phyloP scores from a whole-genome alignment of 768 basidiomycete genomes.

The Stropharia rugosoannulata region DNA sequence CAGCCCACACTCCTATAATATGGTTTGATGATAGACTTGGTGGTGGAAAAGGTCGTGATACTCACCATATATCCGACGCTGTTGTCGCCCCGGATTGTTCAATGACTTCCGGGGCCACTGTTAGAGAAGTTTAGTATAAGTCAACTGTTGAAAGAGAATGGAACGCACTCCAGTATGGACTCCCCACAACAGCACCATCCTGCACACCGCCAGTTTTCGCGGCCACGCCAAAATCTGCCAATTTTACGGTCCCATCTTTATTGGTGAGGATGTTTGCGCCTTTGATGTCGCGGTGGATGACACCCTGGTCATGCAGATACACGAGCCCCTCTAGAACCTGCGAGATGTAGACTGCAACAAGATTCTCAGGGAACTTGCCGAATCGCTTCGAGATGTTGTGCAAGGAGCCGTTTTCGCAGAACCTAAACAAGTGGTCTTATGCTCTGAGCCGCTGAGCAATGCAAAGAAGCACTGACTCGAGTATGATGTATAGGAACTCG shows the following conservation, averaged over 20 bases:
- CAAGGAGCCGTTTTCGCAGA: slow-evolving; percentile 97
- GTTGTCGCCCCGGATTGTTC: slow-evolving; percentile 98
- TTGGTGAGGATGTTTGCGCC: slow-evolving; percentile 98
- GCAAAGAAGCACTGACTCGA: slow-evolving; percentile 61
- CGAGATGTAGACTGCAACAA: slow-evolving; percentile 95
- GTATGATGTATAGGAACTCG: slow-evolving; percentile 93
- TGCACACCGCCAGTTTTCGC: slow-evolving; percentile 71
- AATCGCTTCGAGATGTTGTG: slow-evolving; percentile 96
- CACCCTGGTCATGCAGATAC: slow-evolving; percentile 98
- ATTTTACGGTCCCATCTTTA: slow-evolving; percentile 96
- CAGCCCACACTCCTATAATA: slow-evolving; percentile 82
- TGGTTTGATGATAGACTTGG: slow-evolving; percentile 2
- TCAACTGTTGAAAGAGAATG: not conserved
- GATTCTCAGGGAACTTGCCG: slow-evolving; percentile 96
- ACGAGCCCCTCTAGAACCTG: slow-evolving; percentile 95
- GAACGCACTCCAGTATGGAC: slow-evolving; percentile 94
- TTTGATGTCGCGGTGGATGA: slow-evolving; percentile 99
- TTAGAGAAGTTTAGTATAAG: slow-evolving; percentile 4
- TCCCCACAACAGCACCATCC: slow-evolving; percentile 93
- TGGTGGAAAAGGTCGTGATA: not conserved
- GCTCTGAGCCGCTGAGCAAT: not conserved
- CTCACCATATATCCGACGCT: slow-evolving; percentile 88
- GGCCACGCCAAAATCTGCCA: slow-evolving; percentile 99
- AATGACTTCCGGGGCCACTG: slow-evolving; percentile 98
- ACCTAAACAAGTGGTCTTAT: slow-evolving; percentile 41